Base-by-base conservation (phyloP, 192 early-diverging fungal species). In the Phlyctochytrium bullatum region DNA sequence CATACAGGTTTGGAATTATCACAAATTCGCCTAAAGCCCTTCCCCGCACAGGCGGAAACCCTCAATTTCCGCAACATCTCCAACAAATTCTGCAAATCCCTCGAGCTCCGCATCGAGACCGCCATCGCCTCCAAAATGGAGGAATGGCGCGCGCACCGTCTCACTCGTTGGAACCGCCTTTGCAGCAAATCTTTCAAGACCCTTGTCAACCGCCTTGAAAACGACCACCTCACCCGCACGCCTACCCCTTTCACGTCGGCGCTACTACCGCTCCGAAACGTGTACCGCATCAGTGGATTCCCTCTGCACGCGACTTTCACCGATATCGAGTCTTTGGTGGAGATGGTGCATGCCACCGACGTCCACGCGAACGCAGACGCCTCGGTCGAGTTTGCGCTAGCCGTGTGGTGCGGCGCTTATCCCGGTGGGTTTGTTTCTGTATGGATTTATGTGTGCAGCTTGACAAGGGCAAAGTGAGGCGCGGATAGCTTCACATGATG, bases 101-200 rank as follows among this genome's bases (percentile, higher is more conserved):
- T 87, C 28, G 81, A 85, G 60, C 35, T 34, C 20, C 34, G 51
- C 3, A 61, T 86, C 16, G 80, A 86, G 65, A 62, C 63, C 12
- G 32, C 69, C n/a, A 28, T 86, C 17, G 67, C 74, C 4, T 34
- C 64, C 1, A 80, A 65, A 33, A 62, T 86, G 3, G 84, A 86
- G 65, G 67, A 71, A 36, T 86, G 83, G 83, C 34, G 84, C 27
- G 66, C 50, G 1, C 67, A 65, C 36, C 65, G 74, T 2, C 32
- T 79, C 25, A 86, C 84, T 0, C 76, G 80, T 30, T 86, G 84
- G 84, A 86, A 86, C 59, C 52, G 84, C 60, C 60, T 77, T 58
- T 78, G 75, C 28, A 76, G 76, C 58, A 59, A 79, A 28, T 59
- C 73, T 23, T 64, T 82, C 23, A 71, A 79, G 36, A 58, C 74